phyloP scores from a whole-genome alignment of 441 rosid species.

The Rhodomyrtus psidioides region DNA sequence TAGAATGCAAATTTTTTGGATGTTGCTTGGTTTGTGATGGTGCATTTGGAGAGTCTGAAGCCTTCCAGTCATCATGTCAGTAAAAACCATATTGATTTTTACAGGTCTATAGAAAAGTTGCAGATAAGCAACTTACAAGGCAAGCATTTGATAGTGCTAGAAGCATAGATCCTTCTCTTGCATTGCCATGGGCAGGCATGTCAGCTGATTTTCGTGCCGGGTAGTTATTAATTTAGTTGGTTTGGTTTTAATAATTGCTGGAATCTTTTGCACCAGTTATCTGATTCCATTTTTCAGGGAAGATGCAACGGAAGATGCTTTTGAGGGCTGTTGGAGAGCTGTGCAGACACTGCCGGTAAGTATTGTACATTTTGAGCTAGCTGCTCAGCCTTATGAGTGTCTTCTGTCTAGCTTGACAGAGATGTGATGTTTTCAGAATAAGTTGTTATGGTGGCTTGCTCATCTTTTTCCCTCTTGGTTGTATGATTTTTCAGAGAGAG shows the following conservation, averaged over 20 bases:
- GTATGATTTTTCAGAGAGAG: not conserved
- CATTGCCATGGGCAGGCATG: constrained; percentile 99
- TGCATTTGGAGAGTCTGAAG: not conserved
- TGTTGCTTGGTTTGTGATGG: not conserved
- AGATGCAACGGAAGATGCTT: constrained; percentile 59
- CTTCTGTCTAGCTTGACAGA: not conserved
- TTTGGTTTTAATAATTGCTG: not conserved
- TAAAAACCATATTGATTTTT: constrained; percentile 1
- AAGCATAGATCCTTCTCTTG: constrained; percentile 94
- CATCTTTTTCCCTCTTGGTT: not conserved
- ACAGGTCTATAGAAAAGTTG: constrained; percentile 70
- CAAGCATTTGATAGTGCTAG: constrained; percentile 94
- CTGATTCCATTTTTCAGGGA: constrained; percentile 39
- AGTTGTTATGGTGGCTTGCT: not conserved
- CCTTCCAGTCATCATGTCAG: not conserved
- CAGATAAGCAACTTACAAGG: constrained; percentile 63
- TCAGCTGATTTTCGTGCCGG: constrained; percentile 69
- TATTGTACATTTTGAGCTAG: not conserved
- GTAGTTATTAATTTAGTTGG: constrained; percentile 26
- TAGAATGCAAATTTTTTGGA: not conserved
- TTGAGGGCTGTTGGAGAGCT: constrained; percentile 92
- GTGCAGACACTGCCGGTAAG: constrained; percentile 82
- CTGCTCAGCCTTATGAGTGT: not conserved
- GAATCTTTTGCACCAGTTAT: not conserved
- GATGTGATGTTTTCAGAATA: not conserved